Evolutionary conservation across 306 rosid species (phyloP).

Genomic region (Begonia loranthoides): DNA sequence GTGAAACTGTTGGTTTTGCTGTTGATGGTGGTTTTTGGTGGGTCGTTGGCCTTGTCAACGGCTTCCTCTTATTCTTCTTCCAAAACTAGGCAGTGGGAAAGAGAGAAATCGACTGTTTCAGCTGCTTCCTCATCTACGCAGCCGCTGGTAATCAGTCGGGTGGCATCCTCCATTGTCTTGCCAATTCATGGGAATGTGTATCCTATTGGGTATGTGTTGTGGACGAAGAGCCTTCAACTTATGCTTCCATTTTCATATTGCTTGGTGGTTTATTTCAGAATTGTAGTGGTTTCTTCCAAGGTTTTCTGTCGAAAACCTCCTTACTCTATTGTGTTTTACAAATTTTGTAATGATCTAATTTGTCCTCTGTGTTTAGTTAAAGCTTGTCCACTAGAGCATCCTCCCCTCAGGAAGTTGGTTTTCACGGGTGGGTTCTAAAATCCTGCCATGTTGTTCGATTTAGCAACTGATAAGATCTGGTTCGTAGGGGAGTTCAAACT

Average conservation of each 20-base stretch:
- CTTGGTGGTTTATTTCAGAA: not conserved
- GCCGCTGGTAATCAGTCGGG: slow-evolving; percentile 17
- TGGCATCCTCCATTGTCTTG: slow-evolving; percentile 56
- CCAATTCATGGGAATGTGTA: slow-evolving; percentile 68
- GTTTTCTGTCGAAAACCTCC: too few species aligned
- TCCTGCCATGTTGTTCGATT: too few species aligned
- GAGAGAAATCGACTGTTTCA: slow-evolving; percentile 29
- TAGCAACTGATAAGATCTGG: too few species aligned
- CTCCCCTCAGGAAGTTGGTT: too few species aligned
- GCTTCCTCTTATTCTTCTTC: slow-evolving; percentile 42
- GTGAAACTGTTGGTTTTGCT: slow-evolving; percentile 18
- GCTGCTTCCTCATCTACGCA: slow-evolving; percentile 24
- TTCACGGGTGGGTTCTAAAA: too few species aligned
- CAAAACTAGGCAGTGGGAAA: slow-evolving; percentile 15
- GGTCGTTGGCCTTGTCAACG: slow-evolving; percentile 22
- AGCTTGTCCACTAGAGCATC: too few species aligned
- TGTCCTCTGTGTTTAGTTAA: too few species aligned
- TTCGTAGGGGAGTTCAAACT: too few species aligned
- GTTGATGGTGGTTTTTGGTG: slow-evolving; percentile 17
- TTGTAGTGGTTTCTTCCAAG: not conserved
- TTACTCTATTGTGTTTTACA: too few species aligned
- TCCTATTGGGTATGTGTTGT: slow-evolving; percentile 62
- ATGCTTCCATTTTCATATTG: not conserved
- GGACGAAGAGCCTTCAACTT: not conserved
- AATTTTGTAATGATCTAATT: too few species aligned